These are phyloP conservation scores for Coemansia sp. DNA, from an alignment of 192 early-diverging fungal genomes.

Conservation along the genomic window DNA sequence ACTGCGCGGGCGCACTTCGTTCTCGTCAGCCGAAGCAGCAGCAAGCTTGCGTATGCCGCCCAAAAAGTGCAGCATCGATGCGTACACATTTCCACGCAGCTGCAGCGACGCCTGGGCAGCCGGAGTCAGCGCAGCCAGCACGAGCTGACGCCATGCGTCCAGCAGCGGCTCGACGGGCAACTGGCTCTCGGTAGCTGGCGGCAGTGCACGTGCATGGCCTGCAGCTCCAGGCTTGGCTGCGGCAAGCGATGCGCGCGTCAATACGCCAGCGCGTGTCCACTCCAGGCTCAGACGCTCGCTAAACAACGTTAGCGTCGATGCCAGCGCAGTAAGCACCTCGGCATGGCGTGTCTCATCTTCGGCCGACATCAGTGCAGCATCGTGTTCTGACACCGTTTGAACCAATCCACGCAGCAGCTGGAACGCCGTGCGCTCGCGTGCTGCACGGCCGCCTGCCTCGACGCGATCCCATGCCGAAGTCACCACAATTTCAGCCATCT, in stretches of 20 bases:
- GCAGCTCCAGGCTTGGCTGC: slow-evolving; percentile 38
- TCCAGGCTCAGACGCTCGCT: slow-evolving; percentile 40
- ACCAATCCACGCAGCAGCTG: slow-evolving; percentile 69
- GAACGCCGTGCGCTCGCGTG: slow-evolving; percentile 50
- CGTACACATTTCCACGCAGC: slow-evolving; percentile 79
- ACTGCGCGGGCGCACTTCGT: slow-evolving; percentile 6
- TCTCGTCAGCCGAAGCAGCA: slow-evolving; percentile 15
- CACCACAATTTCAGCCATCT: slow-evolving; percentile 69
- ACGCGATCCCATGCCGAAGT: slow-evolving; percentile 59
- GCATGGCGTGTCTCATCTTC: slow-evolving; percentile 40
- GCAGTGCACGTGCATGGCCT: slow-evolving; percentile 42
- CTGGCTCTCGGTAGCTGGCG: slow-evolving; percentile 52
- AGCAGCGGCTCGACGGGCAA: slow-evolving; percentile 59
- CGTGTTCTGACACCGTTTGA: slow-evolving; percentile 48
- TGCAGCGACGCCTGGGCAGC: slow-evolving; percentile 56
- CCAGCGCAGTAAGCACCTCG: slow-evolving; percentile 39
- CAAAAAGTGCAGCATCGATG: slow-evolving; percentile 71
- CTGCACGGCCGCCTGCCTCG: slow-evolving; percentile 67
- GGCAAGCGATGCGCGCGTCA: slow-evolving; percentile 31
- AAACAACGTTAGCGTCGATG: slow-evolving; percentile 38
- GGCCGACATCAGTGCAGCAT: slow-evolving; percentile 12
- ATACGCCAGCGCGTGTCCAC: slow-evolving; percentile 42
- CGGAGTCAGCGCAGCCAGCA: slow-evolving; percentile 61
- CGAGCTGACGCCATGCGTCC: slow-evolving; percentile 56
- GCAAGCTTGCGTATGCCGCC: slow-evolving; percentile 46